A percentile compares a stretch with the other conserved stretches of the same genome.
phyloP scores from a whole-genome alignment of 441 rosid species.

The Dalechampia spathulata region DNA sequence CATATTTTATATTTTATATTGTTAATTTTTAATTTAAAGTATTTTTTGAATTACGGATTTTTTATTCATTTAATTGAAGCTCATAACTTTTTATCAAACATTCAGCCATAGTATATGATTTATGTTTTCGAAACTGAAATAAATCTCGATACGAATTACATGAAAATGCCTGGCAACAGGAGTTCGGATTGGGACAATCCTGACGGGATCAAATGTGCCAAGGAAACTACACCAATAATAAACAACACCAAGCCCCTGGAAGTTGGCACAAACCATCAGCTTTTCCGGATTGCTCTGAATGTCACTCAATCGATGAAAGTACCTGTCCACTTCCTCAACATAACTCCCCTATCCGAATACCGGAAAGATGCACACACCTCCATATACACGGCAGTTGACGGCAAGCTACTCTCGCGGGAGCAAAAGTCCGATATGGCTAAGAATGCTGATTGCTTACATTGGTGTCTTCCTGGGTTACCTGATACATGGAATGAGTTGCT shows the following conservation, averaged over 20 bases:
- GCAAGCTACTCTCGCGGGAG: slow-evolving; percentile 55
- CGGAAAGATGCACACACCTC: slow-evolving; percentile 86
- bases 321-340: slow-evolving; percentile 49
- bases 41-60: too few relatives aligned
- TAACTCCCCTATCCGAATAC: slow-evolving; percentile 55
- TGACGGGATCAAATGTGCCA: slow-evolving; percentile 71
- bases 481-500: slow-evolving; percentile 74
- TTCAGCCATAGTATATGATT: too few relatives aligned
- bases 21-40: too few relatives aligned
- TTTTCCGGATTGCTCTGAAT: slow-evolving; percentile 34
- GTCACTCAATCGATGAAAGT: slow-evolving; percentile 41
- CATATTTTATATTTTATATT: too few relatives aligned
- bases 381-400: slow-evolving; percentile 55
- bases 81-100: too few relatives aligned
- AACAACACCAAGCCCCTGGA: slow-evolving; percentile 42
- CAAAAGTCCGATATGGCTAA: slow-evolving; percentile 59
- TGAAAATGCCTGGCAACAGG: slow-evolving; percentile 39
- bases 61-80: too few relatives aligned
- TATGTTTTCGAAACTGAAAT: too few relatives aligned
- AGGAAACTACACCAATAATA: slow-evolving; percentile 55
- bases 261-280: slow-evolving; percentile 64
- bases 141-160: too few relatives aligned
- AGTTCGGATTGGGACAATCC: slow-evolving; percentile 82
- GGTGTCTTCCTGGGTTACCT: slow-evolving; percentile 81
- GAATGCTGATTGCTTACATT: slow-evolving; percentile 68